A percentile compares a stretch with the other conserved stretches of the same genome.
phyloP scores from a whole-genome alignment of 441 rosid genomes.

The Erodium texanum region DNA sequence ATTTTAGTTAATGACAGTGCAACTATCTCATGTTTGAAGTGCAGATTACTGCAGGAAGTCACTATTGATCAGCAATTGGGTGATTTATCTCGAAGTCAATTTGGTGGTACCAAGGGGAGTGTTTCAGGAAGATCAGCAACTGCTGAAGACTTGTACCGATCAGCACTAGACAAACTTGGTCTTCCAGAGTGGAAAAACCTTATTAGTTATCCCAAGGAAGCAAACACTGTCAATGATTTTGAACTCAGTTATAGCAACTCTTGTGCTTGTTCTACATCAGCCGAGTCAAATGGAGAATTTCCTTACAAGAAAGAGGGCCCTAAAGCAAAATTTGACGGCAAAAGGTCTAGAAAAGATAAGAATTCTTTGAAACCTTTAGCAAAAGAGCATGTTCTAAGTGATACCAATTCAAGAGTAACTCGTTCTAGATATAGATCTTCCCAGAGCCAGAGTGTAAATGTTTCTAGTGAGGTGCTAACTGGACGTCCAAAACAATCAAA shows the following conservation, averaged over 20 bases:
- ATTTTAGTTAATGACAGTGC: constrained; percentile 27
- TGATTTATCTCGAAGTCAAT: constrained; percentile 44
- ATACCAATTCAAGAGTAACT: constrained; percentile 49
- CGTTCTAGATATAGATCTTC: constrained; percentile 61
- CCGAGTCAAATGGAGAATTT: constrained; percentile 17
- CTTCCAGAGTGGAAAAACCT: constrained; percentile 52
- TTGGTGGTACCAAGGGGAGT: constrained; percentile 22
- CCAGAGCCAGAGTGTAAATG: constrained; percentile 32
- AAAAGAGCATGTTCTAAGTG: constrained; percentile 36
- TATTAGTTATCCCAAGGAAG: constrained; percentile 28
- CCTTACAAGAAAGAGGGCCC: constrained; percentile 16
- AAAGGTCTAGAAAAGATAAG: constrained; percentile 43
- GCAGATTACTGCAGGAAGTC: constrained; percentile 54
- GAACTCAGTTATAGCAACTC: constrained; percentile 23
- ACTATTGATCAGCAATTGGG: constrained; percentile 56
- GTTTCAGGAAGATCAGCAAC: constrained; percentile 31
- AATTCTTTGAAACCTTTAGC: constrained; percentile 27
- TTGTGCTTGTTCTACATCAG: constrained; percentile 11
- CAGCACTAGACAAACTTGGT: constrained; percentile 53
- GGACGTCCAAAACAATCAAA: constrained; percentile 23
- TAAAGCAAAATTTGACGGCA: constrained; percentile 28
- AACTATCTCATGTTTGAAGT: constrained; percentile 47
- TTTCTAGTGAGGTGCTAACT: constrained; percentile 25
- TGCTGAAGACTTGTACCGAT: constrained; percentile 53
- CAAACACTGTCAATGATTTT: constrained; percentile 20